Evolutionary conservation across 345 rosid genomes (phyloP).

Genomic region (Zanthoxylum bungeanum): DNA sequence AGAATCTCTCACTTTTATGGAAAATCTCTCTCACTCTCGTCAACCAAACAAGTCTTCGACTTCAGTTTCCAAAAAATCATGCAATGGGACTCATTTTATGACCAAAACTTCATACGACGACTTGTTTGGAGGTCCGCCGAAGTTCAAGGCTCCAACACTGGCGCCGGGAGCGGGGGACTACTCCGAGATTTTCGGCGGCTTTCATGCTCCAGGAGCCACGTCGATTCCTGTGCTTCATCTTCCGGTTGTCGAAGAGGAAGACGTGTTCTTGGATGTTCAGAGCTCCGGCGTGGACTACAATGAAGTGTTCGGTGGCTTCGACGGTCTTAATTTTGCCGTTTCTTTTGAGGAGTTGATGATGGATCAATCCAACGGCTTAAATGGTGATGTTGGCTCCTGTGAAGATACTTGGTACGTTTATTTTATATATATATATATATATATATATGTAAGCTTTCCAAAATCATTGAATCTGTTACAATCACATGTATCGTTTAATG

Average conservation of each 20-base stretch:
- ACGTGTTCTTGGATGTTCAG: constrained; percentile 59
- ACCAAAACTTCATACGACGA: constrained; percentile 57
- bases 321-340: constrained; percentile 52
- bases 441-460: background rate
- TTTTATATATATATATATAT: too few relatives aligned
- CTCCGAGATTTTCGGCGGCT: constrained; percentile 72
- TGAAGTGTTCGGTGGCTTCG: constrained; percentile 73
- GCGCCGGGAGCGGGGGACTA: constrained; percentile 88
- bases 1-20: constrained; percentile 44
- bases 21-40: constrained; percentile 56
- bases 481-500: background rate
- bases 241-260: constrained; percentile 45
- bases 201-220: constrained; percentile 71
- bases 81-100: constrained; percentile 28
- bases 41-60: constrained; percentile 34
- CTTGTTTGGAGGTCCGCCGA: constrained; percentile 71
- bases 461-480: background rate
- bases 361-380: constrained; percentile 34
- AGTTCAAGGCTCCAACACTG: constrained; percentile 48
- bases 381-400: constrained; percentile 42
- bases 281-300: constrained; percentile 59
- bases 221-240: constrained; percentile 94
- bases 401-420: constrained; percentile 79
- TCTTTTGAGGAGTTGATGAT: constrained; percentile 58
- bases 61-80: constrained; percentile 28